A percentile compares a stretch with the other conserved stretches of the same genome.
phyloP scores from a whole-genome alignment of 495 filamentous ascomycete genomes.

The Penicillium arizonense region DNA sequence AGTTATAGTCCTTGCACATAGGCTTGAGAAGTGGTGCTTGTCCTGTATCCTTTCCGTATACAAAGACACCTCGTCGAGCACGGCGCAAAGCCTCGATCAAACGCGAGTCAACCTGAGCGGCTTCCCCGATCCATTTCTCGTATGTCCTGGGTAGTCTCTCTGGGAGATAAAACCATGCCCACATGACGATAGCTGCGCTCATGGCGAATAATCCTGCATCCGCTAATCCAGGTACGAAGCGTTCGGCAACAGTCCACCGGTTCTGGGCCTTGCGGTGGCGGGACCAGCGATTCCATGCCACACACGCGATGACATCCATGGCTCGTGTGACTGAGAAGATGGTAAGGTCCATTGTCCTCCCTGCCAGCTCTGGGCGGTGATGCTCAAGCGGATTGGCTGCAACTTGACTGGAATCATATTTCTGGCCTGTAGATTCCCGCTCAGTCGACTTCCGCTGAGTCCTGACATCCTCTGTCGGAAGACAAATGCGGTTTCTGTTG shows the following conservation, averaged over 20 bases:
- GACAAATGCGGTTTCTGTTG: slow-evolving; percentile 34
- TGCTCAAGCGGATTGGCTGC: slow-evolving; percentile 19
- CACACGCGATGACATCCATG: slow-evolving; percentile 66
- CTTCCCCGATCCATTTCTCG: slow-evolving; percentile 80
- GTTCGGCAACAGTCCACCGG: slow-evolving; percentile 52
- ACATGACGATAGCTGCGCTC: slow-evolving; percentile 83
- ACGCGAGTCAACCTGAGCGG: slow-evolving; percentile 75
- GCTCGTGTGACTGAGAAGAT: slow-evolving; percentile 77
- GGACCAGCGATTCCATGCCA: slow-evolving; percentile 57
- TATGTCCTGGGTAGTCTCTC: slow-evolving; percentile 70
- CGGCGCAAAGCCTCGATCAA: slow-evolving; percentile 73
- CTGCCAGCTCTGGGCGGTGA: slow-evolving; percentile 49
- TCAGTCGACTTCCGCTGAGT: slow-evolving; percentile 1
- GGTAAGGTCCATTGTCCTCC: slow-evolving; percentile 83
- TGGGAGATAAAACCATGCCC: slow-evolving; percentile 81
- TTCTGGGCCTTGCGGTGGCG: slow-evolving; percentile 28
- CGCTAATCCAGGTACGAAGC: slow-evolving; percentile 49
- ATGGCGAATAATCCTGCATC: slow-evolving; percentile 75
- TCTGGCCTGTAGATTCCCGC: slow-evolving; percentile 2
- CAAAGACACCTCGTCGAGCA: slow-evolving; percentile 59
- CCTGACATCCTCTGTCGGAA: slow-evolving; percentile 11
- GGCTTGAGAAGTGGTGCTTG: slow-evolving; percentile 66
- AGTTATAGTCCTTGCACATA: slow-evolving; percentile 73
- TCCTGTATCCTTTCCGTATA: slow-evolving; percentile 78
- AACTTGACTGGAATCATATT: slow-evolving; percentile 38